Conservation (phyloP, 140 eudicot species). For the Oenanthe javanica region DNA sequence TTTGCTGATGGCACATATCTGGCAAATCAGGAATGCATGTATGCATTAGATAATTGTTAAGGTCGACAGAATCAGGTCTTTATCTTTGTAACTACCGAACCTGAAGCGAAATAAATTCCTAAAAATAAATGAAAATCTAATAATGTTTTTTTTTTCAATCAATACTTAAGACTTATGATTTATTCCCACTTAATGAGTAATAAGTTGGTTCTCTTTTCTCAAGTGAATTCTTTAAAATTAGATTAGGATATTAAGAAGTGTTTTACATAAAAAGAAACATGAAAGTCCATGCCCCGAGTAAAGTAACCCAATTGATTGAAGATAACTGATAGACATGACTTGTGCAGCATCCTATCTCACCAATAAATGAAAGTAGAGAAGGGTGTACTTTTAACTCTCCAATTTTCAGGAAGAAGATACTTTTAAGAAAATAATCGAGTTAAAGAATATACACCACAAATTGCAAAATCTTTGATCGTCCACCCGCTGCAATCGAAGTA, state of each 20-base stretch:
- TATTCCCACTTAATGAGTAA: neutral
- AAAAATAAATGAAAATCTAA: neutral
- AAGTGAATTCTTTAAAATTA: neutral
- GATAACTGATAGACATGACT: neutral
- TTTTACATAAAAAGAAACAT: neutral
- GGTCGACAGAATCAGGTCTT: neutral
- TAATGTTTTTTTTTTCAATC: neutral
- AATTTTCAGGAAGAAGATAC: neutral
- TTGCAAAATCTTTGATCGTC: conserved; percentile 90
- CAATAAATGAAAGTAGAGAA: neutral
- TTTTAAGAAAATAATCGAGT: conserved; percentile 19
- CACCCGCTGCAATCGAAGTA: conserved; percentile 93
- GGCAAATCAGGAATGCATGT: conserved; percentile 10
- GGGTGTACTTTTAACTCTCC: neutral
- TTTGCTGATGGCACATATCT: conserved; percentile 86
- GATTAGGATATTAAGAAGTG: neutral
- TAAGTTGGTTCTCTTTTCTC: neutral
- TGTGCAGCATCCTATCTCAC: neutral
- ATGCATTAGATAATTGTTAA: conserved; percentile 13
- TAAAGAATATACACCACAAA: conserved; percentile 87
- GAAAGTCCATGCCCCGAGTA: neutral
- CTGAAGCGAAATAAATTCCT: neutral
- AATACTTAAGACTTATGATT: neutral
- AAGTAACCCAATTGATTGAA: neutral
- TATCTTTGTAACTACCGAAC: conserved; percentile 3